Conservation (phyloP, 148 eudicot genomes). For the Rhododendron mucronatum region DNA sequence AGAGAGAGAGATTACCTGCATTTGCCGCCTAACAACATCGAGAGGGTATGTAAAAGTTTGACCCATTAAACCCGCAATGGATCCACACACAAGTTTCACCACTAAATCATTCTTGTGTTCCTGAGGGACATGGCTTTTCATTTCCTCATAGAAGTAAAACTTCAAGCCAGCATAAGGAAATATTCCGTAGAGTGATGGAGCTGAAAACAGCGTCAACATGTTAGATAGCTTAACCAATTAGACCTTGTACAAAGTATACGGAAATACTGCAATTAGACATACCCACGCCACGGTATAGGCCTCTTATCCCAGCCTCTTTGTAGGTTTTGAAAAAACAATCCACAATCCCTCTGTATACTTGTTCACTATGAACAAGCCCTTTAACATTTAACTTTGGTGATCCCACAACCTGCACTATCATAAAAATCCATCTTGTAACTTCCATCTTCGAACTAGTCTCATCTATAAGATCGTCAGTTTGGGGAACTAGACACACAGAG, state of each 20-base stretch:
- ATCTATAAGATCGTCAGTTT: background rate
- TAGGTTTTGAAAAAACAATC: conserved; percentile 78
- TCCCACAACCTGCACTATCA: conserved; percentile 66
- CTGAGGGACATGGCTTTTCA: conserved; percentile 79
- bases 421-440: conserved; percentile 5
- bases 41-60: conserved; percentile 96
- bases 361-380: conserved; percentile 46
- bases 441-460: background rate
- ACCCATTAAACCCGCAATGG: conserved; percentile 86
- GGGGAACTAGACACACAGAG: background rate
- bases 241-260: background rate
- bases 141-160: conserved; percentile 87
- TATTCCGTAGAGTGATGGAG: conserved; percentile 92
- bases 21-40: conserved; percentile 93
- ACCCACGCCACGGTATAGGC: conserved; percentile 95
- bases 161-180: conserved; percentile 95
- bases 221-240: background rate
- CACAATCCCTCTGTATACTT: conserved; percentile 69
- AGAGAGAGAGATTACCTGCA: conserved; percentile 60
- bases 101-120: conserved; percentile 67
- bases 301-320: conserved; percentile 76
- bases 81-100: conserved; percentile 80
- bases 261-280: conserved; percentile 20
- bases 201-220: conserved; percentile 31
- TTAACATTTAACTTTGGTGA: conserved; percentile 43